phyloP scores from a whole-genome alignment of 306 rosid genomes.

The Acmispon strigosus region DNA sequence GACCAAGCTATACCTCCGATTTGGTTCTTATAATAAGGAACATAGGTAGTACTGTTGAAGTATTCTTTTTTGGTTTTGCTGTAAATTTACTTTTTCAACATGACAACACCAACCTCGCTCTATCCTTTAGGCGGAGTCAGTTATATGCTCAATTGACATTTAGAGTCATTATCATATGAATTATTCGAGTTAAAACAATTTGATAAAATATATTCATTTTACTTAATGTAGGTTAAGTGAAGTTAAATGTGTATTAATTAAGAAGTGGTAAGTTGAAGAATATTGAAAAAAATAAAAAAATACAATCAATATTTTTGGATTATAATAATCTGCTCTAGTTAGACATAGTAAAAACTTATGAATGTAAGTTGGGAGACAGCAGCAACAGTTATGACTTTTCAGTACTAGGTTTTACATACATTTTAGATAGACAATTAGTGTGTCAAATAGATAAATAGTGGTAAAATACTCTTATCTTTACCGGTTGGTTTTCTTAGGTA shows the following conservation, averaged over 20 bases:
- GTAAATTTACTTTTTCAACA: neutral
- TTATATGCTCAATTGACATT: neutral
- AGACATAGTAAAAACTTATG: neutral
- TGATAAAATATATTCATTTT: neutral
- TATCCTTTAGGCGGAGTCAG: neutral
- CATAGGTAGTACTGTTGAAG: too few species aligned
- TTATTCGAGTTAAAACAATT: neutral
- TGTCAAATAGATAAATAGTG: neutral
- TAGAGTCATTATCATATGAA: neutral
- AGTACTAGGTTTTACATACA: neutral
- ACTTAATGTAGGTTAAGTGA: neutral
- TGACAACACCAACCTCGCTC: neutral
- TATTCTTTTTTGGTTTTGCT: neutral
- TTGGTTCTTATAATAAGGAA: too few species aligned
- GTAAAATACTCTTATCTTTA: neutral
- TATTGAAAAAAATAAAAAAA: neutral
- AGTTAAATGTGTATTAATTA: neutral
- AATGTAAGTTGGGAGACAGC: neutral
- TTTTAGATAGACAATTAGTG: neutral
- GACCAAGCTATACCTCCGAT: too few species aligned
- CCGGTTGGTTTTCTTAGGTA: constrained; percentile 28
- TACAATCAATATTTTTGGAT: neutral
- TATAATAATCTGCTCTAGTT: neutral
- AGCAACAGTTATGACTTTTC: neutral
- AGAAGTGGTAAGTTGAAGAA: neutral